Conservation (phyloP, 148 eudicot genomes). For the Camellia granthamiana region DNA sequence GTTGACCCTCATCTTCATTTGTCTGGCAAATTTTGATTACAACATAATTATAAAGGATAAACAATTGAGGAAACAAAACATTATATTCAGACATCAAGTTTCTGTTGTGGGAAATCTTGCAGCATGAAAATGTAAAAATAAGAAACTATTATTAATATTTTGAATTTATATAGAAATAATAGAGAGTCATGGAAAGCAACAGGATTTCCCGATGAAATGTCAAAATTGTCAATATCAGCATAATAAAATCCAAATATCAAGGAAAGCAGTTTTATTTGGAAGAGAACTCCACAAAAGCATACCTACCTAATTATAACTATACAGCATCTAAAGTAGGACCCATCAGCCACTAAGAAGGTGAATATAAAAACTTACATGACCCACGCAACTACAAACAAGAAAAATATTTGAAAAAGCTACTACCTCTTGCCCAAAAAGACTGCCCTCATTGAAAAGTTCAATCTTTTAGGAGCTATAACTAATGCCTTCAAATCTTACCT, state of each 20-base stretch:
- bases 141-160: not conserved
- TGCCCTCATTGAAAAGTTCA: not conserved
- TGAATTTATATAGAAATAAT: not conserved
- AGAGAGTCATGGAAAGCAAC: too few relatives aligned
- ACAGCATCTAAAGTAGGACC: not conserved
- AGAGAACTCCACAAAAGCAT: not conserved
- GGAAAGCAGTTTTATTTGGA: not conserved
- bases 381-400: not conserved
- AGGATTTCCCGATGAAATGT: too few relatives aligned
- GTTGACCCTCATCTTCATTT: slow-evolving; percentile 25
- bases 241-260: not conserved
- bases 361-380: not conserved
- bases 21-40: slow-evolving; percentile 20
- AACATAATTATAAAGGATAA: not conserved
- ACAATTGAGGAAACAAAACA: slow-evolving; percentile 1
- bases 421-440: not conserved
- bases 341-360: not conserved
- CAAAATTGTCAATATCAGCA: not conserved
- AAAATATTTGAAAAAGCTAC: not conserved
- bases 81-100: not conserved
- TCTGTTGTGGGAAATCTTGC: not conserved
- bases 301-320: not conserved
- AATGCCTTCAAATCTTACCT: not conserved
- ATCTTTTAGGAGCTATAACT: not conserved
- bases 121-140: not conserved